A percentile compares a stretch with the other conserved stretches of the same genome.
These are phyloP conservation scores for Pittosporum tobira DNA, from an alignment of 129 eudicot genomes.

Conservation along the genomic window DNA sequence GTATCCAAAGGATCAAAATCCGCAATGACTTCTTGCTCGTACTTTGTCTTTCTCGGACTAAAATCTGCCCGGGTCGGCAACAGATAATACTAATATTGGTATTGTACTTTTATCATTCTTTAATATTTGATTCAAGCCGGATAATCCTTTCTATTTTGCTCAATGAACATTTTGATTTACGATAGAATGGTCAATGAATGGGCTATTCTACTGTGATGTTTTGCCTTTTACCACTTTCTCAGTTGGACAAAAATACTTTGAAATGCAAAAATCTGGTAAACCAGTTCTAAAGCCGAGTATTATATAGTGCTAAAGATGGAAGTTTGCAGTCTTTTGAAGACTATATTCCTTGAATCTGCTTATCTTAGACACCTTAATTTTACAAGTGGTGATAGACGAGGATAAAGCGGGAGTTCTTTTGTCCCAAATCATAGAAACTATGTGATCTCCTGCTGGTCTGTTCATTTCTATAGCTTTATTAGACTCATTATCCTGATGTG, in stretches of 20 bases:
- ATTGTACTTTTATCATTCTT: background rate
- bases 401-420: background rate
- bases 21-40: slow-evolving; percentile 22
- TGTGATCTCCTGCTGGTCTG: slow-evolving; percentile 1
- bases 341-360: background rate
- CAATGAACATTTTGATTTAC: slow-evolving; percentile 5
- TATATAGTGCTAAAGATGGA: background rate
- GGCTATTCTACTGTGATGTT: slow-evolving; percentile 1
- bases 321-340: too few relatives aligned
- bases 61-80: slow-evolving; percentile 18
- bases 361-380: slow-evolving; percentile 2
- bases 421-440: slow-evolving; percentile 5
- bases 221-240: background rate
- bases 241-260: too few relatives aligned
- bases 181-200: background rate
- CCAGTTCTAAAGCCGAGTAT: background rate
- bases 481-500: background rate
- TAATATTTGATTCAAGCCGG: slow-evolving; percentile 16
- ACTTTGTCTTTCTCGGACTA: slow-evolving; percentile 17
- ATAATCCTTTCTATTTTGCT: slow-evolving; percentile 11
- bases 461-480: background rate
- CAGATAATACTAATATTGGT: slow-evolving; percentile 9
- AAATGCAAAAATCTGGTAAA: background rate
- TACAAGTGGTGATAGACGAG: background rate
- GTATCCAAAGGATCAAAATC: slow-evolving; percentile 35